Evolutionary conservation across 2,329 filamentous ascomycete genomes (phyloP), one percentile per base, ranked within the genome.

Genomic region (Aureobasidium sp.): DNA sequence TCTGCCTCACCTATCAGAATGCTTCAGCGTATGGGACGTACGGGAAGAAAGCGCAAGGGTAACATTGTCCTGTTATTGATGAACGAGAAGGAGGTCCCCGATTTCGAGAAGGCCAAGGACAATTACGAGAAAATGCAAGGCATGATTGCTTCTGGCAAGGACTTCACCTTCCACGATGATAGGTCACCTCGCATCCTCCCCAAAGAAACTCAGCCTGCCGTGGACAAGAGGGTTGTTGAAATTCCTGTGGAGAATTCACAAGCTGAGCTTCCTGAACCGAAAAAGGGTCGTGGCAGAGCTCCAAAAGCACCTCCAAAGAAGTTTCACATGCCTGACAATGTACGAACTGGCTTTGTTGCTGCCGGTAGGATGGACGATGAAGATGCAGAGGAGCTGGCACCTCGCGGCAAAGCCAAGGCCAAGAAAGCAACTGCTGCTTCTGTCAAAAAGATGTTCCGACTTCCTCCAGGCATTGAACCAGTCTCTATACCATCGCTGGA

Each of bases 1-100:
- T 97, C 93, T 9, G 87, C 91, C 5, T 99, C 94, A 0, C 94
- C 94, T 0, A 97, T 99, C 68, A 89, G 94, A 64, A 97, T 99
- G 93, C 78, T 99, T 65, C 94, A 99, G 76, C 86, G 94, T 58
- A 99, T 99, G 90, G 94, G 94, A 29, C 86, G 94, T 73, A 99
- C 94, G 1, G 94, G 95, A 45, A 85, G 94, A 71, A 99, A 97
- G 74, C 82, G 94, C 63, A 86, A 90, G 7, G 94, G 94, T 34
- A 91, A 89, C 37, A 94, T 99, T 63, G 84, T 94, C 2, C 78
- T 99, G 42, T 81, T 99, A 3, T 81, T 97, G 57, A 97, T 97
- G 89, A 84, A 88, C 67, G 94, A 92, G 32, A 97, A 96, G 71
- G 94, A 99, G 74, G 90, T 96, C 70, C 86, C 92, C 3, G 89